phyloP scores from a whole-genome alignment of 495 filamentous ascomycete species.

The Apodospora peruviana region DNA sequence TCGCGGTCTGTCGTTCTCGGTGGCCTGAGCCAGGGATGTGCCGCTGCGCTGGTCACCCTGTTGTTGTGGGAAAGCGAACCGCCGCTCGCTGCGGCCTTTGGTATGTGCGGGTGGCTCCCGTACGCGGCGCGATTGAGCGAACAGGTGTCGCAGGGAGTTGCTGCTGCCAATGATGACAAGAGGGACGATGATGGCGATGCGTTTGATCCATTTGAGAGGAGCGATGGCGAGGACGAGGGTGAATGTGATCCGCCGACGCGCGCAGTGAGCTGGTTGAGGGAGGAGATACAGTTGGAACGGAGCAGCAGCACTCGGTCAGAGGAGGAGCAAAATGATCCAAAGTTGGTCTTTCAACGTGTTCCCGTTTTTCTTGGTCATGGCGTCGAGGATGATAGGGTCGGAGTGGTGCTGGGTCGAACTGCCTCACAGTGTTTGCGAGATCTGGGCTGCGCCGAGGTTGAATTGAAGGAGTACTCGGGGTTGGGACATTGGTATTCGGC shows the following conservation, averaged over 20 bases:
- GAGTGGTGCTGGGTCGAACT: slow-evolving; percentile 28
- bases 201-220: not conserved
- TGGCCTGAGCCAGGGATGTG: slow-evolving; percentile 54
- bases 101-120: slow-evolving; percentile 54
- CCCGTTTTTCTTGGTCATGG: slow-evolving; percentile 51
- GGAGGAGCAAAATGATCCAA: not conserved
- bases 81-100: slow-evolving; percentile 31
- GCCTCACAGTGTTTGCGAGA: slow-evolving; percentile 27
- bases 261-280: not conserved
- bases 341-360: slow-evolving; percentile 5
- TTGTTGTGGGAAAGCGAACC: slow-evolving; percentile 32
- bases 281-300: not conserved
- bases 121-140: slow-evolving; percentile 16
- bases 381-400: slow-evolving; percentile 39
- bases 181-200: not conserved
- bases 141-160: slow-evolving; percentile 24
- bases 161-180: not conserved
- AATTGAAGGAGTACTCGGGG: slow-evolving; percentile 38
- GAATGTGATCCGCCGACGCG: not conserved
- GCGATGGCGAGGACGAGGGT: not conserved
- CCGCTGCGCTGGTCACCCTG: slow-evolving; percentile 31
- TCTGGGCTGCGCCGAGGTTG: slow-evolving; percentile 29
- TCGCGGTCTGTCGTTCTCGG: slow-evolving; percentile 43
- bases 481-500: slow-evolving; percentile 50
- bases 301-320: too few relatives aligned